Evolutionary conservation across 192 early-diverging fungal genomes (phyloP), one percentile per base, ranked within the genome.

Genomic region (Backusella tuberculispora): DNA sequence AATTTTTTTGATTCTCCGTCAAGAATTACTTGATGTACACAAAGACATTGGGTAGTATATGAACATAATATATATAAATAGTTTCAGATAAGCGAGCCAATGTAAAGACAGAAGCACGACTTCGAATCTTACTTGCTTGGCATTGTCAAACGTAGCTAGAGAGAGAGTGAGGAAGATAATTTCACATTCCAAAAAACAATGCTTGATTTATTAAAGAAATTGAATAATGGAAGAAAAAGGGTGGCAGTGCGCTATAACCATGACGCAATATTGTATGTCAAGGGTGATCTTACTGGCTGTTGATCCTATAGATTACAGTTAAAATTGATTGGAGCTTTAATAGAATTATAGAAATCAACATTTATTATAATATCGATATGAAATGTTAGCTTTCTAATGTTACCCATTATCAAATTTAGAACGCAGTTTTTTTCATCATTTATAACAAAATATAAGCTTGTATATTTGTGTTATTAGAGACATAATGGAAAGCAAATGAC

Each of bases 181-280:
- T 60, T 60, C 24, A 60, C 21, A 24, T 56, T 24, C 19, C 21
- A 56, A 21, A 56, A 56, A 56, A 56, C 21, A 56, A 13, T 21
- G 24, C 10, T 24, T 17, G 10, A 56, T 56, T 56, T 56, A 21
- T 56, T 24, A 26, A 24, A 48, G 15, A 50, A 50, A 60, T 12
- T 4, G 26, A 60, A 60, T 12, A 26, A 21, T 21, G 8, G 26
- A 26, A 26, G 21, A 26, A 60, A 56, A 56, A n/a, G 0, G 9
- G 1, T 24, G 6, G 17, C n/a, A n/a, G n/a, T n/a, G n/a, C n/a
- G n/a, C n/a, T n/a, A n/a, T n/a, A n/a, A 15, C 50, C 6, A 56
- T 56, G 50, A 56, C 24, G 7, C 50, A 56, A 56, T 56, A 56
- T 56, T 56, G 50, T 56, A 56, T 24, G 24, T 56, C 21, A 56